A percentile compares a stretch with the other conserved stretches of the same genome.
Conservation (phyloP, 306 rosid species). For the Cucumis hystrix region DNA sequence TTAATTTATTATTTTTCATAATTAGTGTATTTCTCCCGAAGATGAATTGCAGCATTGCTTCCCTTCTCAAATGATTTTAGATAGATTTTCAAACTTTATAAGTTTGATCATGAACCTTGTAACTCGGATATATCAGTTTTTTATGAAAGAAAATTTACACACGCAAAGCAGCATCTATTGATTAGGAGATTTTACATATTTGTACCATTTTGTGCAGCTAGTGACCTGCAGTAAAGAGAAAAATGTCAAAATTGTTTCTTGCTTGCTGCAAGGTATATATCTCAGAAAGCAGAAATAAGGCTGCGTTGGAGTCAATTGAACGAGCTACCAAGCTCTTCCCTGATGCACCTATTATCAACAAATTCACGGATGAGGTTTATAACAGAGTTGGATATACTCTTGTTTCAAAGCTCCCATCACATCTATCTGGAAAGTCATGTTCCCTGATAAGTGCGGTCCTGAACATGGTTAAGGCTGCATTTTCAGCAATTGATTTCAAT, state of each 20-base stretch:
- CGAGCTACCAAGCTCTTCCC: slow-evolving; percentile 53
- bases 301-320: slow-evolving; percentile 57
- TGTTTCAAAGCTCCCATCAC: slow-evolving; percentile 41
- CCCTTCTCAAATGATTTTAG: neutral
- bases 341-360: slow-evolving; percentile 46
- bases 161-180: neutral
- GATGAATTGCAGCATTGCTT: neutral
- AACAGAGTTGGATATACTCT: slow-evolving; percentile 89
- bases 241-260: slow-evolving; percentile 51
- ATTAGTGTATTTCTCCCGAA: neutral
- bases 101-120: neutral
- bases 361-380: slow-evolving; percentile 67
- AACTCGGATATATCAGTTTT: neutral
- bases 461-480: slow-evolving; percentile 74
- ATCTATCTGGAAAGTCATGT: slow-evolving; percentile 15
- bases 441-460: slow-evolving; percentile 49
- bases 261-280: slow-evolving; percentile 90
- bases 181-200: neutral
- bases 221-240: slow-evolving; percentile 13
- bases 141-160: slow-evolving; percentile 3
- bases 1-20: neutral
- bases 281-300: slow-evolving; percentile 74
- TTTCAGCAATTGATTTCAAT: slow-evolving; percentile 45
- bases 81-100: neutral
- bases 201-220: slow-evolving; percentile 13